Evolutionary conservation across 1,284 basidiomycete species (phyloP), one percentile per base, ranked within the genome.

Genomic region (Cystobasidium sp.): DNA sequence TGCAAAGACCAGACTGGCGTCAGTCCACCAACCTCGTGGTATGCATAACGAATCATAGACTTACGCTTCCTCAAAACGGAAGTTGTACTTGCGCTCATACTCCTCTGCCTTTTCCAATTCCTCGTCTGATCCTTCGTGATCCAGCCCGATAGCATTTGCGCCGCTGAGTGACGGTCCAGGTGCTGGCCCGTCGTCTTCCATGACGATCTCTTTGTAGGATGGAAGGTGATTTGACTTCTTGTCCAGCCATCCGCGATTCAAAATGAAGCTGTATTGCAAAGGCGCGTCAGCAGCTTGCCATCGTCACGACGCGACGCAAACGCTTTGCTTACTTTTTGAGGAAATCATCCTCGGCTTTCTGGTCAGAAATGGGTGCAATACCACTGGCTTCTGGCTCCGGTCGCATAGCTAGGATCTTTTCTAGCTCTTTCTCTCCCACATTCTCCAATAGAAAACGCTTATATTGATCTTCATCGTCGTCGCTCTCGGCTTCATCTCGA

Each of bases 171-270:
- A 83, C 69, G 77, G 76, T 2, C 71, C 76, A 10, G 76, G 52
- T 8, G 75, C 70, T 1, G 65, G 62, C 24, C 52, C 68, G n/a
- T 61, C 68, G 16, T 75, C 75, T 24, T 78, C 78, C 53, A 81
- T 78, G 47, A 90, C 89, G 47, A 95, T 85, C 81, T 95, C 92
- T 58, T 88, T 84, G 82, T 94, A 94, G 0, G 93, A 94, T 6
- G 93, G 93, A 5, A 94, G 84, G 71, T 88, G 89, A 31, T 87
- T 85, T 9, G 85, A 75, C 62, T 77, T 75, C 66, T 87, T 87
- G 83, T 97, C 94, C 72, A 97, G 89, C 94, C 94, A 97, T 0
- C 94, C 94, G 49, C 94, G 91, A 81, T 94, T 94, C 22, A 96
- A 85, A 76, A 97, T 96, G 82, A 96, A 97, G 82, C 94, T 96